phyloP scores from a whole-genome alignment of 129 eudicot genomes.

The Arctium minus region DNA sequence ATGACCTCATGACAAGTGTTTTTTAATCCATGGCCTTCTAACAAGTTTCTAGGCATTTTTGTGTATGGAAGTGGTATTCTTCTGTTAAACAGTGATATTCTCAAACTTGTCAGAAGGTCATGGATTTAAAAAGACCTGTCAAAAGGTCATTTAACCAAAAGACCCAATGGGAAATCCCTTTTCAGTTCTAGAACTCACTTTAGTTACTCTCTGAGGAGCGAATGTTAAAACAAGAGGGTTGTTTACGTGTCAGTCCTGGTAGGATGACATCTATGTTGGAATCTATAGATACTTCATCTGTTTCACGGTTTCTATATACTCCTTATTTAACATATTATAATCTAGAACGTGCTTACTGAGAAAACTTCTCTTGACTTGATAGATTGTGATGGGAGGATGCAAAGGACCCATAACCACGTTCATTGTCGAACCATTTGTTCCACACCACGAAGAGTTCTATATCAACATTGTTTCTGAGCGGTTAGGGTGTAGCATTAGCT shows the following conservation, averaged over 20 bases:
- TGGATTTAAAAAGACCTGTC: too few relatives aligned
- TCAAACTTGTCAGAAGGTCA: too few relatives aligned
- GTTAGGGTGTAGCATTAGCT: constrained; percentile 89
- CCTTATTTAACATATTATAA: not conserved
- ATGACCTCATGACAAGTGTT: too few relatives aligned
- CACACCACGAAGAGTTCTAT: constrained; percentile 83
- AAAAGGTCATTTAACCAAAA: too few relatives aligned
- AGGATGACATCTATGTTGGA: not conserved
- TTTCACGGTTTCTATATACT: not conserved
- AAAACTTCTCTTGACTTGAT: constrained; percentile 11
- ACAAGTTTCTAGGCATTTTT: too few relatives aligned
- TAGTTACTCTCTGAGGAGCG: not conserved
- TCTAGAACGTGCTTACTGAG: not conserved
- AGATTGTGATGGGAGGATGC: constrained; percentile 96
- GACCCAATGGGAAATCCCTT: too few relatives aligned
- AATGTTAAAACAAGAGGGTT: too few relatives aligned
- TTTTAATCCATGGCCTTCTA: too few relatives aligned
- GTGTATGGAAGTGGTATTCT: too few relatives aligned
- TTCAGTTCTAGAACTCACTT: too few relatives aligned
- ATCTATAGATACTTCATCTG: not conserved
- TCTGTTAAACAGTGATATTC: too few relatives aligned
- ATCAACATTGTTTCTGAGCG: constrained; percentile 85
- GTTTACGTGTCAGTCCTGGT: too few relatives aligned
- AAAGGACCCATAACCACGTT: constrained; percentile 94
- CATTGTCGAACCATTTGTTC: constrained; percentile 93